A percentile compares a stretch with the other conserved stretches of the same genome.
phyloP scores from a whole-genome alignment of 2,329 filamentous ascomycete species.

The Metarhizium sp. region DNA sequence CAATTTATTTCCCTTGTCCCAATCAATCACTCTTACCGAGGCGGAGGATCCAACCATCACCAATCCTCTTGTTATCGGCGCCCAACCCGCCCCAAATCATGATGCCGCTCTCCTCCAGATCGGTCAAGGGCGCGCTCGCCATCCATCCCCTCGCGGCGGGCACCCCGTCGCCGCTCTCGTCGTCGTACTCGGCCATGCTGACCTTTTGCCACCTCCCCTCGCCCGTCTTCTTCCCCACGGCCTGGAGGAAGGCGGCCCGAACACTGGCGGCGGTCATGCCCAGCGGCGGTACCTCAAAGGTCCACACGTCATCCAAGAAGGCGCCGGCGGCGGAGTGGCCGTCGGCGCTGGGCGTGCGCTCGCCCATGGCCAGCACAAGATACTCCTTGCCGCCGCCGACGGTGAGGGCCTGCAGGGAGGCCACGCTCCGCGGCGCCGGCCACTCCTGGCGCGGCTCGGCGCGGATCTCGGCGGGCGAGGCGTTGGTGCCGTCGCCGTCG shows the following conservation, averaged over 20 bases:
- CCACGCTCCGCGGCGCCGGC: constrained; percentile 45
- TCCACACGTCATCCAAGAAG: constrained; percentile 54
- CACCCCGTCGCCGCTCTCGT: constrained; percentile 37
- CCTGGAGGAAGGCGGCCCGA: constrained; percentile 44
- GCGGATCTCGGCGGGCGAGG: constrained; percentile 26
- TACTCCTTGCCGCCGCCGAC: constrained; percentile 53
- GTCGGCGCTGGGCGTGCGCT: constrained; percentile 37
- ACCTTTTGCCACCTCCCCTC: constrained; percentile 52
- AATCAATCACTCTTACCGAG: constrained; percentile 24
- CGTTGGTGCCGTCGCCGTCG: constrained; percentile 22
- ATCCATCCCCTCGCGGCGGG: constrained; percentile 49
- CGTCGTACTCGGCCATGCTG: constrained; percentile 37
- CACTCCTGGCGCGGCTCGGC: constrained; percentile 27
- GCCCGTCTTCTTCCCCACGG: constrained; percentile 41
- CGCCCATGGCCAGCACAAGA: constrained; percentile 52
- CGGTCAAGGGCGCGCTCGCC: constrained; percentile 44
- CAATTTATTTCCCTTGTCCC: too few species aligned
- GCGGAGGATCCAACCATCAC: constrained; percentile 56
- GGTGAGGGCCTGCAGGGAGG: constrained; percentile 44
- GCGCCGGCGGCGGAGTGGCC: constrained; percentile 42
- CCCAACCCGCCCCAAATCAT: constrained; percentile 52
- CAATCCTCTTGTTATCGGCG: constrained; percentile 39
- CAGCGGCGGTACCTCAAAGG: constrained; percentile 49
- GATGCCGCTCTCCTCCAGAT: constrained; percentile 50
- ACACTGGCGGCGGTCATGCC: constrained; percentile 46